Evolutionary conservation across 106 monocot species (phyloP), one percentile per base, ranked within the genome.

Genomic region (Dioscorea zingiberensis): DNA sequence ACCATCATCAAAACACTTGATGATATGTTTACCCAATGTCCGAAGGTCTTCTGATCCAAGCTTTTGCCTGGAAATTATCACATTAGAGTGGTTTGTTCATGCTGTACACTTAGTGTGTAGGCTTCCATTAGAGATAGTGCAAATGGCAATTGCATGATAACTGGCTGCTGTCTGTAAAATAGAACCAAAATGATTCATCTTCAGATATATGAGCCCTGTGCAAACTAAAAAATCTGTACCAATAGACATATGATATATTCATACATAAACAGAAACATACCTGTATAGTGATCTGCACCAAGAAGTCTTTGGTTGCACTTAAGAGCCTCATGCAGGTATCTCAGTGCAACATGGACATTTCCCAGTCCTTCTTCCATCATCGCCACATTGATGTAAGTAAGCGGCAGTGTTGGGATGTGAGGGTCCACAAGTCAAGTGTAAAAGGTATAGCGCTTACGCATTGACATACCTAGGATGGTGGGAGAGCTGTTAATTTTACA

Each of bases 321-420:
- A 15, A 94, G 83, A 71, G 94, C 94, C 59, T 91, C 83, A 27
- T 94, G 94, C 17, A 94, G 87, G 73, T 91, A 94, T 63, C 94
- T 84, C 25, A 94, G 87, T 26, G 94, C 94, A 48, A 94, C 81
- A 80, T 94, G 94, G 57, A 87, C 85, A 73, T 91, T 94, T 47
- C 94, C 94, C 57, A 94, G 56, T 12, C 94, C 91, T 91, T 94
- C 94, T 83, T 94, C 94, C 94, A 94, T 94, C 94, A 94, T 94
- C 21, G 94, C 94, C 27, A 94, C 91, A 81, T 94, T 94, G 59
- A 94, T 94, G 63, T 94, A 94, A 32, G 94, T 94, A n/a, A 59
- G 94, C 94, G 64, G 94, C 94, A 23, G 94, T 94, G 67, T 94
- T 94, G 23, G 94, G 94, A 66, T 94, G 94, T 60, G 94, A 94